Evolutionary conservation across 1,139 yeast genomes (phyloP), one percentile per base, ranked within the genome.

Genomic region (Debaryomyces nepalensis): DNA sequence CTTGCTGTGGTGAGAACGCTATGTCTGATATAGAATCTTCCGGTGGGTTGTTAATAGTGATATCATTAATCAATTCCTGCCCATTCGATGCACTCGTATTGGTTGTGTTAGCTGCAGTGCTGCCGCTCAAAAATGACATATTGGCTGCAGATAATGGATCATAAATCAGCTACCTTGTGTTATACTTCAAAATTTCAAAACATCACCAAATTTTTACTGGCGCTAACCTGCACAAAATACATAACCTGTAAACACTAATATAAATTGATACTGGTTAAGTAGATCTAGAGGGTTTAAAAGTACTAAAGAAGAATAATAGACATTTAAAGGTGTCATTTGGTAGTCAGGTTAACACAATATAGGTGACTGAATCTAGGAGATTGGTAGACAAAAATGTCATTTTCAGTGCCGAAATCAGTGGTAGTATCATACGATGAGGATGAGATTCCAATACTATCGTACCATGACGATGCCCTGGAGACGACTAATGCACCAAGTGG

Each of bases 1-100:
- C 97, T 19, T 87, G 95, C 50, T 78, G 88, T n/a, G 98, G 89
- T n/a, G 97, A 87, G 64, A 93, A 95, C 14, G 90, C 73, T 44
- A 95, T 63, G 53, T 88, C 96, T n/a, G 91, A 78, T 23, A 95
- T 77, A 3, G 97, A 84, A 59, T 95, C 99, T 49, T 88, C 96
- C 9, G 98, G 98, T 2, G 95, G 89, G 55, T 87, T 86, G 50
- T 81, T 79, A 39, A 91, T 73, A n/a, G 81, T 75, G 46, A 87
- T 80, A 61, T 90, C 97, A 59, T 84, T 82, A 51, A 82, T 76
- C 48, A 87, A 66, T 52, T 86, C 93, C 48, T 83, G 83, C 33
- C 87, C 84, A 2, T 86, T 79, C 14, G 82, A 81, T 43, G 77
- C 71, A 31, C 60, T 53, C 0, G 62, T 44, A 9, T 60, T 40